Evolutionary conservation across 2,329 filamentous ascomycete species (phyloP).

Genomic region (Monosporascus sp.): DNA sequence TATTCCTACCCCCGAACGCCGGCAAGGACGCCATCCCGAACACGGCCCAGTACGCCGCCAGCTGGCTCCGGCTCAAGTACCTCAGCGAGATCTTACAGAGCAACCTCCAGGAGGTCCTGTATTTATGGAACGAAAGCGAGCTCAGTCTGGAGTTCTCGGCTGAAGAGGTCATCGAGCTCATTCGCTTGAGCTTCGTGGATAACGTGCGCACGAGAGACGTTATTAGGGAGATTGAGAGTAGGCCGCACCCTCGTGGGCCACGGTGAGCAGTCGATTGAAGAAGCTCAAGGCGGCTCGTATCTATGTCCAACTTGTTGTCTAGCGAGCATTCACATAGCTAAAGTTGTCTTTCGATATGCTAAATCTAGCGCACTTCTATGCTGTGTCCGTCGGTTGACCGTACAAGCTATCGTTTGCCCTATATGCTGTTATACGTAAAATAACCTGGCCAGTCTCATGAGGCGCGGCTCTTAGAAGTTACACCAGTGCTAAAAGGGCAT

Average conservation of each 20-base stretch:
- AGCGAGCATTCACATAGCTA: too few species aligned
- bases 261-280: neutral
- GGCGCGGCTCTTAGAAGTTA: too few species aligned
- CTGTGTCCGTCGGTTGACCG: too few species aligned
- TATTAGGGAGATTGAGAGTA: constrained; percentile 51
- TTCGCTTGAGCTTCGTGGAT: constrained; percentile 59
- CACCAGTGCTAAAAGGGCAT: too few species aligned
- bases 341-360: too few species aligned
- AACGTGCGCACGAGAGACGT: constrained; percentile 54
- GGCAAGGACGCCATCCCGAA: constrained; percentile 40
- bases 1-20: constrained; percentile 44
- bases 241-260: constrained; percentile 35
- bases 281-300: too few species aligned
- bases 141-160: constrained; percentile 58
- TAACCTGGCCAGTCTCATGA: too few species aligned
- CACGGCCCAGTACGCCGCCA: constrained; percentile 55
- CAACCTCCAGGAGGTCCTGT: constrained; percentile 58
- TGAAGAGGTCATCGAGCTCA: constrained; percentile 57
- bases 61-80: constrained; percentile 61
- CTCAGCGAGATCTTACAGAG: constrained; percentile 61
- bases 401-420: too few species aligned
- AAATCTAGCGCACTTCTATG: too few species aligned
- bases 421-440: too few species aligned
- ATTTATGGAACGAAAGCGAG: constrained; percentile 61
- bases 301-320: too few species aligned